Base-by-base conservation (phyloP, 2,329 filamentous ascomycete genomes). In the Aspergillus jensenii region DNA sequence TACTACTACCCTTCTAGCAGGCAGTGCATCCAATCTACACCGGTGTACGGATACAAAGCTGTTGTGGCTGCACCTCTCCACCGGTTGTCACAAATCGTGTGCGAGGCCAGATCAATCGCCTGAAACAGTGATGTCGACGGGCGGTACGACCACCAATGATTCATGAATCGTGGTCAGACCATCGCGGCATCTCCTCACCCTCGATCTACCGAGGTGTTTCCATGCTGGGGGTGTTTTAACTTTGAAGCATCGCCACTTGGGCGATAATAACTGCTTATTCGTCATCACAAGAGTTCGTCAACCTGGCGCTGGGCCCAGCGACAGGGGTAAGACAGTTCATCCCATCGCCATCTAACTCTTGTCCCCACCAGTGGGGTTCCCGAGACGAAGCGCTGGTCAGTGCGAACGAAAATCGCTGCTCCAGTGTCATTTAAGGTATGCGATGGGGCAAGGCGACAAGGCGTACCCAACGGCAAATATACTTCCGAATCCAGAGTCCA, bases 351-450 rank as follows among this genome's bases (percentile, higher is more conserved):
- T 55, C 39, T 17, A 31, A 48, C 11, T 51, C 41, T 40, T 37
- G 48, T 46, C 59, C 57, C 56, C 59, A 60, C 58, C 27, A 15
- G 58, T 62, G 58, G 60, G 49, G 58, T 49, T 49, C 21, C 48
- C 27, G 21, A 23, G 33, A 23, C 58, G 52, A 49, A 50, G 27
- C 23, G 60, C 46, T 62, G 59, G 59, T 62, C 61, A 61, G 61
- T 62, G 61, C 61, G 17, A 31, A 31, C 9, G 35, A 35, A 43
- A 47, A 47, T 47, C 43, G 33, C 27, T n/a, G 41, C 25, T 45
- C 7, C 41, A 41, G 41, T 45, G 44, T 41, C 11, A 50, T 8
- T 50, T 25, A 9, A 31, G 27, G 27, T 31, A 31, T 31, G 27
- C 27, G 9, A 31, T 31, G 27, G 27, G 27, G 9, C 27, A 31